Percentiles rank a stretch among this genome's conserved stretches.
Conservation (phyloP, 108 stramenopile genomes). For the Poteriospumella lacustris region DNA sequence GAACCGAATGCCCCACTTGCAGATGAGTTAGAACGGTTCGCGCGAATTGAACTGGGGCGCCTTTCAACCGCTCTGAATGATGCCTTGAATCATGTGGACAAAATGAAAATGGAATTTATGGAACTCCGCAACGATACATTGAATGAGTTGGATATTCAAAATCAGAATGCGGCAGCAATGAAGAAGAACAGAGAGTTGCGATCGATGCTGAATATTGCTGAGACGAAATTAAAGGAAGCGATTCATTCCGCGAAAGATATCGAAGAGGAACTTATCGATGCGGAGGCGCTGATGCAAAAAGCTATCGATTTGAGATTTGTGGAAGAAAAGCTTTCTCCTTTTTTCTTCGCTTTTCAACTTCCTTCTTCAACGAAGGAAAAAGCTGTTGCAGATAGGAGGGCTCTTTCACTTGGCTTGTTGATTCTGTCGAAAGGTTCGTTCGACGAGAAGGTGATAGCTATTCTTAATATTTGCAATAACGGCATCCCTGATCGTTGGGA, state of each 20-base stretch:
- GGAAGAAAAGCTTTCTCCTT: not conserved
- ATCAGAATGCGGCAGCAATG: not conserved
- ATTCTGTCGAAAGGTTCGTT: constrained; percentile 1
- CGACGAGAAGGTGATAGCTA: constrained; percentile 24
- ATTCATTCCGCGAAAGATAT: not conserved
- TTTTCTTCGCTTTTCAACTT: constrained; percentile 10
- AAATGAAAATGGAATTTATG: too few relatives aligned
- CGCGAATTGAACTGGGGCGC: too few relatives aligned
- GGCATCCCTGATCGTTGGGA: too few relatives aligned
- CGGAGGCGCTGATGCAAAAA: not conserved
- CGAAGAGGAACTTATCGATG: not conserved
- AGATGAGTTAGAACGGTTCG: too few relatives aligned
- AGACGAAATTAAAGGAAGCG: constrained; percentile 13
- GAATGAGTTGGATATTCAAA: too few relatives aligned
- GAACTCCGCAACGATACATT: too few relatives aligned
- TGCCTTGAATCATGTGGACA: too few relatives aligned
- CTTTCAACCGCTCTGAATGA: too few relatives aligned
- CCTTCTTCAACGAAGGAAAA: too few relatives aligned
- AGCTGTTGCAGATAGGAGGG: not conserved
- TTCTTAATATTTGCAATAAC: too few relatives aligned
- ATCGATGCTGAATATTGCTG: constrained; percentile 21
- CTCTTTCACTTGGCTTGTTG: not conserved
- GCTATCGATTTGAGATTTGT: not conserved
- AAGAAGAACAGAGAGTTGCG: not conserved
- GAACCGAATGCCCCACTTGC: too few relatives aligned